Percentiles rank a stretch among this genome's conserved stretches.
These are phyloP conservation scores for Actinomortierella ambigua DNA, from an alignment of 371 early-diverging fungal species.

Conservation along the genomic window DNA sequence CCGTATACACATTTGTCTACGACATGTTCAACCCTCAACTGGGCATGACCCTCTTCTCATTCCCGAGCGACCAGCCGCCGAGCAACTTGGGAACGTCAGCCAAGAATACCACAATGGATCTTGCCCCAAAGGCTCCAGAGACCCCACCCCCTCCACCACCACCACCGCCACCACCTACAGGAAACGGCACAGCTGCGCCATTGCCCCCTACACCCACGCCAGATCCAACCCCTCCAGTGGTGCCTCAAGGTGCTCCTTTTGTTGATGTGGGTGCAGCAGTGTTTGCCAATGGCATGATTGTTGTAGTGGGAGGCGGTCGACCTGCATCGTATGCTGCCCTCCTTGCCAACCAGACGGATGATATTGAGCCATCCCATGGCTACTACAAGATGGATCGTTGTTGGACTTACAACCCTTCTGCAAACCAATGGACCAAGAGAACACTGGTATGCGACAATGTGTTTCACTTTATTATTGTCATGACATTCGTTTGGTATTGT, in stretches of 20 bases:
- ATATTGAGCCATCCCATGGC: constrained; percentile 19
- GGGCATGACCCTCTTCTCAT: constrained; percentile 29
- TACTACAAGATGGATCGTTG: constrained; percentile 37
- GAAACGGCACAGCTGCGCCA: constrained; percentile 13
- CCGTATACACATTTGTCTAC: constrained; percentile 32
- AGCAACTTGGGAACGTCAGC: constrained; percentile 11
- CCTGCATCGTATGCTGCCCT: no score
- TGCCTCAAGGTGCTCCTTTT: constrained; percentile 12
- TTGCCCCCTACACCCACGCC: neutral
- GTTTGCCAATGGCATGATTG: constrained; percentile 24
- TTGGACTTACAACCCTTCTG: constrained; percentile 26
- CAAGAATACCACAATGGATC: constrained; percentile 27
- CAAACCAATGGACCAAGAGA: constrained; percentile 19
- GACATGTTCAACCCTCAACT: constrained; percentile 28
- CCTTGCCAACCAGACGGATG: constrained; percentile 4
- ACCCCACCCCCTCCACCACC: constrained; percentile 9
- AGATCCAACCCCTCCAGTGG: neutral
- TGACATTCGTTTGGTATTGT: no score
- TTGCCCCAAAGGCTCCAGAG: constrained; percentile 7
- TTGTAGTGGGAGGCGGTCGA: constrained; percentile 33
- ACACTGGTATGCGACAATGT: constrained; percentile 15
- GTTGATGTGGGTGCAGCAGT: constrained; percentile 30
- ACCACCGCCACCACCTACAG: constrained; percentile 9
- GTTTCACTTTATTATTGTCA: no score
- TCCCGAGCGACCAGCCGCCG: constrained; percentile 14